These are phyloP conservation scores for Sporothrix protearum DNA, from an alignment of 2,329 filamentous ascomycete genomes.

Conservation along the genomic window DNA sequence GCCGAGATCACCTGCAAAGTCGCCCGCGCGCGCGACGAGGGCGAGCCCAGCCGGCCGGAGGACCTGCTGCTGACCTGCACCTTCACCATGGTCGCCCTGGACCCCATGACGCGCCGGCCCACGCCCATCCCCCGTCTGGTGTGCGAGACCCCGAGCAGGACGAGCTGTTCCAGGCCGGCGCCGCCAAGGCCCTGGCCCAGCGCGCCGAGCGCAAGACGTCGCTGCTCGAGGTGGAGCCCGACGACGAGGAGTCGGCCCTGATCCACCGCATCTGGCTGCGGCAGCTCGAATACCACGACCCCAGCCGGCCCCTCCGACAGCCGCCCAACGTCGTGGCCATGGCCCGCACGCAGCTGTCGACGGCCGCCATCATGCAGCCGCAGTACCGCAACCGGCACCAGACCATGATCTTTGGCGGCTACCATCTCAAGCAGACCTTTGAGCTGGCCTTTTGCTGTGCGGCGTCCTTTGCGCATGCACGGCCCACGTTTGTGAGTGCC, in stretches of 20 bases:
- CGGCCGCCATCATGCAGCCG: constrained; percentile 72
- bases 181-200: constrained; percentile 45
- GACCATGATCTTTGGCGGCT: constrained; percentile 77
- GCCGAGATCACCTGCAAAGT: constrained; percentile 73
- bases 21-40: constrained; percentile 60
- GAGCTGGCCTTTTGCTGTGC: constrained; percentile 72
- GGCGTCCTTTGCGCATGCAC: constrained; percentile 22
- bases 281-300: constrained; percentile 46
- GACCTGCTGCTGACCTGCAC: constrained; percentile 49
- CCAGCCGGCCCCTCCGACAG: constrained; percentile 34
- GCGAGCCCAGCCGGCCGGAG: constrained; percentile 48
- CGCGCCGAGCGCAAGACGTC: constrained; percentile 46
- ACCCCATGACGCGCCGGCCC: constrained; percentile 63
- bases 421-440: constrained; percentile 69
- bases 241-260: constrained; percentile 66
- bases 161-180: constrained; percentile 48
- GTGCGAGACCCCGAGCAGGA: constrained; percentile 62
- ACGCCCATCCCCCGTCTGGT: constrained; percentile 57
- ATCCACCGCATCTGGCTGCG: constrained; percentile 72
- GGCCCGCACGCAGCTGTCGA: constrained; percentile 55
- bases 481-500: constrained; percentile 35
- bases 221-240: constrained; percentile 63
- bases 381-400: constrained; percentile 55
- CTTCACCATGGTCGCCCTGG: constrained; percentile 73
- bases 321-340: constrained; percentile 49